A percentile compares a stretch with the other conserved stretches of the same genome.
These are phyloP conservation scores for Vitis hybrid DNA, from an alignment of 177 flowering plant species.

Conservation along the genomic window DNA sequence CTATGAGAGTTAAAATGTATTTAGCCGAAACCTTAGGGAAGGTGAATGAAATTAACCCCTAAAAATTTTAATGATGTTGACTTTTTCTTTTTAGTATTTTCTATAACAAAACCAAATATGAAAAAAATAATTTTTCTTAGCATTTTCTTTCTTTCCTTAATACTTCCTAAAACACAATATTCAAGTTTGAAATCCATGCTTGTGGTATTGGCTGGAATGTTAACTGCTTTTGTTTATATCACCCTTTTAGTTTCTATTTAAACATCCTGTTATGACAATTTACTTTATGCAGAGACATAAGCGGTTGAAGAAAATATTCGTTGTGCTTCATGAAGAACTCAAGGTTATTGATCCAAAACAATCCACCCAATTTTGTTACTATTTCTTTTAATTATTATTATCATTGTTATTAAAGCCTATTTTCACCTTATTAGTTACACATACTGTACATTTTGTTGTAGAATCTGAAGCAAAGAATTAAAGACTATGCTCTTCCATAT, in stretches of 20 bases:
- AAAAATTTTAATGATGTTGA: no score
- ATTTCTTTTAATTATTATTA: background rate
- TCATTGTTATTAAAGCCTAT: background rate
- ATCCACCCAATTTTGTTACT: background rate
- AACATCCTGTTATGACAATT: background rate
- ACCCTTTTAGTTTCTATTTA: background rate
- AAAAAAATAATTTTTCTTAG: no score
- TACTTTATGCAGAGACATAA: constrained; percentile 68
- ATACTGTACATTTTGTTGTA: constrained; percentile 20
- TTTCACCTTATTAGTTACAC: background rate
- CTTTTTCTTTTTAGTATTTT: no score
- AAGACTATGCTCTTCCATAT: constrained; percentile 46
- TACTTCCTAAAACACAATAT: no score
- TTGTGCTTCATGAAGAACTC: constrained; percentile 85
- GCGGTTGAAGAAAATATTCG: constrained; percentile 71
- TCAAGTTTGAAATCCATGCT: no score
- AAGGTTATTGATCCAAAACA: constrained; percentile 40
- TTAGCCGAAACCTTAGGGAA: no score
- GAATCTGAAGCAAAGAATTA: constrained; percentile 63
- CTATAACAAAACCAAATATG: no score
- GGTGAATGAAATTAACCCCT: no score
- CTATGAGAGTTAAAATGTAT: no score
- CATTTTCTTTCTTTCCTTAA: no score
- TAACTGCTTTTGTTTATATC: background rate
- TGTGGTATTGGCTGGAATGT: no score